Conservation (phyloP, 306 rosid species). For the Adenanthera pavonina region DNA sequence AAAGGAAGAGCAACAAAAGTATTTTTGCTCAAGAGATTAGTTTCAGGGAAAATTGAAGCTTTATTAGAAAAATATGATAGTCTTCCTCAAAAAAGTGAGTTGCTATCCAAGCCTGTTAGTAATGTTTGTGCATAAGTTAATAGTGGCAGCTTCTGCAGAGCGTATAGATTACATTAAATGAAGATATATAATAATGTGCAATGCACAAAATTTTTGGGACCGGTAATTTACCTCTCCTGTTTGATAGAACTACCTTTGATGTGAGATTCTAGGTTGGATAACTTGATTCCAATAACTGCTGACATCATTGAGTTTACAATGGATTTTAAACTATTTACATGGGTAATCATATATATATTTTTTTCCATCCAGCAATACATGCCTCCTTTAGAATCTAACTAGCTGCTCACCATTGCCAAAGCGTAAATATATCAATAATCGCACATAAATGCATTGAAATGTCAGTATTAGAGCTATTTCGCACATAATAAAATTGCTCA, state of each 20-base stretch:
- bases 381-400: not conserved
- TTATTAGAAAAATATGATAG: not conserved
- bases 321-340: not conserved
- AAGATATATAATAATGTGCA: not conserved
- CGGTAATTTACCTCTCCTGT: not conserved
- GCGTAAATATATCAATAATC: not conserved
- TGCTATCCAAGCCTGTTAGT: not conserved
- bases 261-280: too few relatives aligned
- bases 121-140: not conserved
- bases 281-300: too few relatives aligned
- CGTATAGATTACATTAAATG: not conserved
- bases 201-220: not conserved
- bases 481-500: not conserved
- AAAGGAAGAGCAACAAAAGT: not conserved
- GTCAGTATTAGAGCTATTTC: constrained; percentile 17
- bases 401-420: not conserved
- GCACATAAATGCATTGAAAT: constrained; percentile 20
- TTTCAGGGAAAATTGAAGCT: not conserved
- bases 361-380: not conserved
- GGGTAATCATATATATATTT: not conserved
- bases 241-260: too few relatives aligned
- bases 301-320: not conserved
- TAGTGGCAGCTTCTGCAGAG: not conserved
- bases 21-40: not conserved
- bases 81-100: not conserved